These are phyloP conservation scores for Rhodotorula sp. DNA, from an alignment of 1,284 basidiomycete species.

Conservation along the genomic window DNA sequence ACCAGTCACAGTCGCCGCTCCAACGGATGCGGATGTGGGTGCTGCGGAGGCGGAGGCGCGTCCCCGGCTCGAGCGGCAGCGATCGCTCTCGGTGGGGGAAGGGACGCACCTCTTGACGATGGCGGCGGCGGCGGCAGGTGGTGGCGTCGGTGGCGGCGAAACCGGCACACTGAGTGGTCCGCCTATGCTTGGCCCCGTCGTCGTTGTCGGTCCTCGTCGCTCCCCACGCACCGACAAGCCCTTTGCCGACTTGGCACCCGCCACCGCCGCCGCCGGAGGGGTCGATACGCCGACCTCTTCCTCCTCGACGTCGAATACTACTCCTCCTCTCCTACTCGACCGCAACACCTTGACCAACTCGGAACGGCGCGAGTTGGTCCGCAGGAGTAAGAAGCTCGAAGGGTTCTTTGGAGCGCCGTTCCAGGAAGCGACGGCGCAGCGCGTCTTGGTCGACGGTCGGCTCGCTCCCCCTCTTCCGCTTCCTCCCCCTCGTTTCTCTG, in stretches of 20 bases:
- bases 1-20: neutral
- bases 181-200: too few relatives aligned
- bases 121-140: neutral
- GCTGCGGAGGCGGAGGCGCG: neutral
- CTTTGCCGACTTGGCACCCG: too few relatives aligned
- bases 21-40: neutral
- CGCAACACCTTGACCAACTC: conserved; percentile 11
- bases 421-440: conserved; percentile 14
- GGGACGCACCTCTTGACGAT: neutral
- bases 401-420: conserved; percentile 25
- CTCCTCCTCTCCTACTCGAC: conserved; percentile 1
- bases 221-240: too few relatives aligned
- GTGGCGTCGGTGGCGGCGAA: neutral
- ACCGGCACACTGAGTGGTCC: neutral
- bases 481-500: neutral
- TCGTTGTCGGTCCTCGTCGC: too few relatives aligned
- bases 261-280: neutral
- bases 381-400: conserved; percentile 33
- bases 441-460: neutral
- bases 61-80: neutral
- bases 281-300: neutral
- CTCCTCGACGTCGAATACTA: neutral
- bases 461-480: neutral
- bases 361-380: conserved; percentile 20
- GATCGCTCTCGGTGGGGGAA: neutral